Evolutionary conservation across 768 basidiomycete genomes (phyloP).

Genomic region (Serpula lacrymans): DNA sequence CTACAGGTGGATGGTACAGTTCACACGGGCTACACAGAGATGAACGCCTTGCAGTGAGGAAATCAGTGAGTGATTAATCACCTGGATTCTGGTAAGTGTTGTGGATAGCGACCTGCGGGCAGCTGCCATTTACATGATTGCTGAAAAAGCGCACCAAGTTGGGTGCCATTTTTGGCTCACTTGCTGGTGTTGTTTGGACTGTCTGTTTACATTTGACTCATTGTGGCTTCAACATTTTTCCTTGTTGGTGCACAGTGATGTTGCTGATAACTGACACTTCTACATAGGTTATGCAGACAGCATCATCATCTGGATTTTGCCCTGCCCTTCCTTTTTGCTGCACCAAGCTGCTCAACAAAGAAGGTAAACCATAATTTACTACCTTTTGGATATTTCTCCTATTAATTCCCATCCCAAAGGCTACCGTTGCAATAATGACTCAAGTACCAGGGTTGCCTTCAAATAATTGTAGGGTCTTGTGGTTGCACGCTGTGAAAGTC

Average conservation of each 20-base stretch:
- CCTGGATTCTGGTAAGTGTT: no score
- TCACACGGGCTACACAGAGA: no score
- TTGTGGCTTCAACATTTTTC: no score
- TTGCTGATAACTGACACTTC: slow-evolving; percentile 4
- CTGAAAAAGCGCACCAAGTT: slow-evolving; percentile 1
- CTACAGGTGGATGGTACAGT: no score
- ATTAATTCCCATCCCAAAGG: slow-evolving; percentile 13
- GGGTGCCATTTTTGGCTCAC: no score
- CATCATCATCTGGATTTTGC: not conserved
- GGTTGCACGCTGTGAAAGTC: slow-evolving; percentile 8
- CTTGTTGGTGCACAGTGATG: no score
- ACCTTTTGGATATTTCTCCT: slow-evolving; percentile 2
- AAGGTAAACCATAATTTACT: slow-evolving; percentile 5
- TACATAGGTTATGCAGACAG: slow-evolving; percentile 6
- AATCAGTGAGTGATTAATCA: no score
- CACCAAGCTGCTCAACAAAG: slow-evolving; percentile 3
- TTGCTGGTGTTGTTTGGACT: no score
- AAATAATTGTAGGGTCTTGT: slow-evolving; percentile 9
- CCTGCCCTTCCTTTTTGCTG: slow-evolving; percentile 11
- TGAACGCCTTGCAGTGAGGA: no score
- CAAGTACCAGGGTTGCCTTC: slow-evolving; percentile 4
- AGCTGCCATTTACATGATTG: slow-evolving; percentile 3
- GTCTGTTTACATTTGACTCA: no score
- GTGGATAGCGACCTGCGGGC: no score
- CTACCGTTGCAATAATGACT: slow-evolving; percentile 12